phyloP scores from a whole-genome alignment of 1,284 basidiomycete species.

The Melampsora abietis-canadensis region DNA sequence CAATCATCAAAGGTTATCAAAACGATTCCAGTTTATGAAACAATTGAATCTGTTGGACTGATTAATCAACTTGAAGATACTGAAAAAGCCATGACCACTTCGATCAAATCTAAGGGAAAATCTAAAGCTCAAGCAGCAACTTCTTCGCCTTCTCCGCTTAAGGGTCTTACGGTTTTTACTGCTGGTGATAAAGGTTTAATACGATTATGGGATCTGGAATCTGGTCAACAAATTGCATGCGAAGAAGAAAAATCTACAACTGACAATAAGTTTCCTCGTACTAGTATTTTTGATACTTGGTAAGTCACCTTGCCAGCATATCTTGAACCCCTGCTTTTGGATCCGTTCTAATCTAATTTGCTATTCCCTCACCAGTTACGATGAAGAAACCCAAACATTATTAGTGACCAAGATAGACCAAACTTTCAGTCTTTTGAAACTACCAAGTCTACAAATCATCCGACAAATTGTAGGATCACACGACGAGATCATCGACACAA shows the following conservation, averaged over 20 bases:
- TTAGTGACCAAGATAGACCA: conserved; percentile 93
- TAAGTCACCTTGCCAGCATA: background rate
- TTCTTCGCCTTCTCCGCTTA: conserved; percentile 56
- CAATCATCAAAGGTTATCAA: conserved; percentile 61
- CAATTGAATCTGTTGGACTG: conserved; percentile 79
- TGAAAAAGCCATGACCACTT: conserved; percentile 44
- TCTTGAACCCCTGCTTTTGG: background rate
- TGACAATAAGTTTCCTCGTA: conserved; percentile 5
- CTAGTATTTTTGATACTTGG: conserved; percentile 37
- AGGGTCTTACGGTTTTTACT: conserved; percentile 63
- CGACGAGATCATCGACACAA: conserved; percentile 90
- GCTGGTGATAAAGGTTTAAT: conserved; percentile 82
- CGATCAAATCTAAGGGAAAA: conserved; percentile 52
- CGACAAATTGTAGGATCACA: conserved; percentile 95
- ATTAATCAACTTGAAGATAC: conserved; percentile 51
- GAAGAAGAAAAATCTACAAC: conserved; percentile 20
- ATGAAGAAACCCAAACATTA: conserved; percentile 53
- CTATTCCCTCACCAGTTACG: conserved; percentile 4
- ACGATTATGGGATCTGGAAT: conserved; percentile 74
- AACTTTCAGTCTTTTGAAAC: conserved; percentile 84
- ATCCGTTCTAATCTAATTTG: background rate
- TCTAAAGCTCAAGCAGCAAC: conserved; percentile 58
- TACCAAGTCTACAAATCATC: conserved; percentile 63
- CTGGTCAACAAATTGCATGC: conserved; percentile 58
- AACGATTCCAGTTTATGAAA: conserved; percentile 80